Base-by-base conservation (phyloP, 2,329 filamentous ascomycete genomes). In the Pestalotiopsis sp. region DNA sequence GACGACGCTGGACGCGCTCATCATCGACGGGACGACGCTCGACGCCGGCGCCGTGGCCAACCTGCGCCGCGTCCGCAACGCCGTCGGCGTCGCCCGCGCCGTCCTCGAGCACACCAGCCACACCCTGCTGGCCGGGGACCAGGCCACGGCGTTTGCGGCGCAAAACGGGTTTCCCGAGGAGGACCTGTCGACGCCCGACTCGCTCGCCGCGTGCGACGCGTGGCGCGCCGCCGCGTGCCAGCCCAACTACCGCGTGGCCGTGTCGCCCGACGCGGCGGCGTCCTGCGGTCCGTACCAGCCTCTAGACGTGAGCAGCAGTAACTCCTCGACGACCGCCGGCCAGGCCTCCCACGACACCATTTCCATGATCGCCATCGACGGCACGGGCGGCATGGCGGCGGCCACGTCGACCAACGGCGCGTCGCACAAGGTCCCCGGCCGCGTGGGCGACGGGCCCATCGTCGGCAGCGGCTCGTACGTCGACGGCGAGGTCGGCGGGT, bases 1-100 rank as follows among this genome's bases (percentile, higher is more conserved):
- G 78, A 88, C 86, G 3, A 88, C 86, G 0, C 84, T 89, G 14
- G 86, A 89, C 76, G 86, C 86, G n/a, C 81, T 89, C 80, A 82
- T 89, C 75, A 88, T 88, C 83, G 86, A 89, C 74, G 86, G 86
- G 36, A 77, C 76, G 0, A 85, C 80, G n/a, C 81, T 89, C 78
- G 86, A 87, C 17, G 80, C 82, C 0, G 86, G 86, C 57, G 85
- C 86, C 4, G 86, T 89, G 4, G 86, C 85, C 0, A 83, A 80
- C 0, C 77, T 89, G 23, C 82, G 86, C 4, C 81, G 86, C 49
- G 76, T 88, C 23, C 80, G 77, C 52, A 78, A 85, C 69, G 86
- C 85, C 57, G 80, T 87, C 12, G 79, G 80, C 20, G 86, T 87
- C 1, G 86, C 86, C 4, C 78, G 85, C 0, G 79, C 79, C 52